A percentile compares a stretch with the other conserved stretches of the same genome.
These are phyloP conservation scores for Debaryomycetaceae sp. DNA, from an alignment of 1,139 yeast species.

Conservation along the genomic window DNA sequence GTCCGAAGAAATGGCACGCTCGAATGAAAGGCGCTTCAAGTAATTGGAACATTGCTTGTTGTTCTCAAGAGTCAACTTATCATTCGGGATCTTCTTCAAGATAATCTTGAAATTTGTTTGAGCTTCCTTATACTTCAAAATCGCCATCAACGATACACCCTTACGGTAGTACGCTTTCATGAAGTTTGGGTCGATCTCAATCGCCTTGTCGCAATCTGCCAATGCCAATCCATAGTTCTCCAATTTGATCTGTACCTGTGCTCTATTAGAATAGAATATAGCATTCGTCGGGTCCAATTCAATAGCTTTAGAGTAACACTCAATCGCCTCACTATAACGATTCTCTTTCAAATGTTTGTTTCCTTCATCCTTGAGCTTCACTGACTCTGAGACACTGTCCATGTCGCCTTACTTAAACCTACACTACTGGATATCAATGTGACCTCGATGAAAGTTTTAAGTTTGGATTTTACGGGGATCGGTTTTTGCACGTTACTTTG, in stretches of 20 bases:
- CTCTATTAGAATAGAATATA: slow-evolving; percentile 79
- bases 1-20: slow-evolving; percentile 78
- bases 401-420: not conserved
- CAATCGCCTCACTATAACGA: slow-evolving; percentile 64
- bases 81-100: slow-evolving; percentile 63
- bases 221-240: slow-evolving; percentile 88
- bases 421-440: no score
- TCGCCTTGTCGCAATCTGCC: slow-evolving; percentile 69
- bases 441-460: no score
- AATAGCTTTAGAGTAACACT: slow-evolving; percentile 74
- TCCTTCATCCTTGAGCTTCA: slow-evolving; percentile 64
- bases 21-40: slow-evolving; percentile 76
- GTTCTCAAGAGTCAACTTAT: slow-evolving; percentile 63
- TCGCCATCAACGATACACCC: slow-evolving; percentile 78
- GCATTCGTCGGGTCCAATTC: slow-evolving; percentile 64
- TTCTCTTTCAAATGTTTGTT: slow-evolving; percentile 66
- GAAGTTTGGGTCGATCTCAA: slow-evolving; percentile 63
- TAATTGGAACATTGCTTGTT: slow-evolving; percentile 63
- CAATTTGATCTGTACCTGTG: slow-evolving; percentile 81
- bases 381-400: slow-evolving; percentile 28
- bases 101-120: slow-evolving; percentile 66
- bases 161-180: slow-evolving; percentile 79
- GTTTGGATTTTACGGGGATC: no score
- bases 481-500: no score
- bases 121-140: slow-evolving; percentile 74